Percentiles rank a stretch among this genome's conserved stretches.
Evolutionary conservation across 2,329 filamentous ascomycete species (phyloP).

Genomic region (Fusarium stilboides): DNA sequence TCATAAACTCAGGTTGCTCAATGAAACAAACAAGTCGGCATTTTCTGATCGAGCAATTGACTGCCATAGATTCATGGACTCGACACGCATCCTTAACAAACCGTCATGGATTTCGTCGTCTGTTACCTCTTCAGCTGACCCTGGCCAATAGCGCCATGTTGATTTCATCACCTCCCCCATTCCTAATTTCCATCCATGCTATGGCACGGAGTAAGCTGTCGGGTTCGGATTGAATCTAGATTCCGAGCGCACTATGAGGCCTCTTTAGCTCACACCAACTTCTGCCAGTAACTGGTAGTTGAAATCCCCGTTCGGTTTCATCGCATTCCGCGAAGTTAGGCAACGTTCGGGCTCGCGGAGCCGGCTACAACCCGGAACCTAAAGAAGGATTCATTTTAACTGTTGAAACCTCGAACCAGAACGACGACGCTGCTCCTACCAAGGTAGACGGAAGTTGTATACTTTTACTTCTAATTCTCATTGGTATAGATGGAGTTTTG

Average conservation of each 20-base stretch:
- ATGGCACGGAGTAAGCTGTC: slow-evolving; percentile 25
- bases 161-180: slow-evolving; percentile 15
- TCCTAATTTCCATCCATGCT: slow-evolving; percentile 18
- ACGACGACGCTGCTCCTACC: too few relatives aligned
- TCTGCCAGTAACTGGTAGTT: too few relatives aligned
- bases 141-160: slow-evolving; percentile 28
- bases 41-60: neutral
- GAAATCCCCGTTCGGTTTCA: neutral
- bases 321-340: neutral
- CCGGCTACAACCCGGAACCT: too few relatives aligned
- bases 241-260: slow-evolving; percentile 17
- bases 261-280: too few relatives aligned
- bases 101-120: slow-evolving; percentile 23
- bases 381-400: too few relatives aligned
- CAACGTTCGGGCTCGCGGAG: neutral
- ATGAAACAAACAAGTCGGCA: neutral
- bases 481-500: too few relatives aligned
- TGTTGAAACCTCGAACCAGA: too few relatives aligned
- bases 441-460: too few relatives aligned
- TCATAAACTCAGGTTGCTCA: slow-evolving; percentile 7
- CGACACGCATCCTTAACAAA: neutral
- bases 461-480: too few relatives aligned
- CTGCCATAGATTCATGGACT: neutral
- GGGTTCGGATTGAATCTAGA: slow-evolving; percentile 36
- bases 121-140: slow-evolving; percentile 3